A percentile compares a stretch with the other conserved stretches of the same genome.
phyloP scores from a whole-genome alignment of 78 protist species.

The Protostelium mycophagum region DNA sequence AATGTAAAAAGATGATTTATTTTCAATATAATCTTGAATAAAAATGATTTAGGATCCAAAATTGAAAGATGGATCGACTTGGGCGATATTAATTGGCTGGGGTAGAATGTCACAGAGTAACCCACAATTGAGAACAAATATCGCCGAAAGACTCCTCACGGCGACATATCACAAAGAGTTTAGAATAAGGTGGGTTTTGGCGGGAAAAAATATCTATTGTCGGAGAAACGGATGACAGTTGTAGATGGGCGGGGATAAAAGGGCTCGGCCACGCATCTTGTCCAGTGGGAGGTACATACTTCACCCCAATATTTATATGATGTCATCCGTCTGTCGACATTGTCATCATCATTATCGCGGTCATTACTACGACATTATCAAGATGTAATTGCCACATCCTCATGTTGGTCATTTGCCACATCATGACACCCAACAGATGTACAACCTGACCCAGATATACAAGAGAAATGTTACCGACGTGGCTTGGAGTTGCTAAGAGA shows the following conservation, averaged over 20 bases:
- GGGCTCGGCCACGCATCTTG: slow-evolving; percentile 61
- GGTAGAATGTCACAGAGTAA: slow-evolving; percentile 52
- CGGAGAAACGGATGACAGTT: too few species aligned
- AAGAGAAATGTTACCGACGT: slow-evolving; percentile 37
- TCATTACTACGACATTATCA: not conserved
- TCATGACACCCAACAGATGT: slow-evolving; percentile 14
- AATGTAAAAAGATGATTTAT: too few species aligned
- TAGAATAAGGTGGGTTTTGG: not conserved
- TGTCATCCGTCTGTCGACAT: too few species aligned
- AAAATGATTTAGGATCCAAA: too few species aligned
- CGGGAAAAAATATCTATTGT: too few species aligned
- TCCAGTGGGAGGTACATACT: slow-evolving; percentile 47
- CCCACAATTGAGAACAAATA: slow-evolving; percentile 22
- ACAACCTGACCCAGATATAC: slow-evolving; percentile 36
- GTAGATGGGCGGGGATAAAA: slow-evolving; percentile 42
- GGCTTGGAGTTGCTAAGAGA: slow-evolving; percentile 37
- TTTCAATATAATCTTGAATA: not conserved
- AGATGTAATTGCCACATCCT: not conserved
- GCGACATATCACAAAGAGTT: slow-evolving; percentile 23
- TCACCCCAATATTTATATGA: not conserved
- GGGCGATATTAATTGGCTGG: slow-evolving; percentile 23
- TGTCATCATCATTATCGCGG: too few species aligned
- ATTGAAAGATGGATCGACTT: not conserved
- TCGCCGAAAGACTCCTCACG: slow-evolving; percentile 34
- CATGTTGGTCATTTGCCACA: not conserved